Base-by-base conservation (phyloP, 139 green algal genomes). In the Micractinium sp. region DNA sequence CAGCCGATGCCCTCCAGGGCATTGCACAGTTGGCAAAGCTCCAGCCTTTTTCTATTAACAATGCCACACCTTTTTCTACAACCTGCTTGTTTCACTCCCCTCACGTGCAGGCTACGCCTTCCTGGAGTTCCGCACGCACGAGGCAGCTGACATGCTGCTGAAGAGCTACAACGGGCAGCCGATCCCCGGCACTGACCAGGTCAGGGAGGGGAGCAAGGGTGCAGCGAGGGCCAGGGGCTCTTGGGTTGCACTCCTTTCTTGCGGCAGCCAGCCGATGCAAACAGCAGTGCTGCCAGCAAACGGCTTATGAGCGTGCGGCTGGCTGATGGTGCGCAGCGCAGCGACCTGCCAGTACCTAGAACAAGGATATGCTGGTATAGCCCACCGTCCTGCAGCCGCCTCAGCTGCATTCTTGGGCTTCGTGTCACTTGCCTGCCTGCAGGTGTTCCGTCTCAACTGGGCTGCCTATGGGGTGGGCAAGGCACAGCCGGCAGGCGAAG, bases 361-460 rank as follows among this genome's bases (percentile, higher is more conserved):
- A 9, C 5, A 5, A 56, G 47, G 47, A 9, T 5, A 56, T 5
- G 47, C 47, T 9, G 47, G 7, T 56, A 5, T 9, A 56, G 47
- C 47, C 9, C 9, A 9, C 2, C 5, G 1, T 4, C 71, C 20
- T 22, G n/a, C 71, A 27, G 31, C 71, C 39, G 31, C 2, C 71
- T 27, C 5, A 78, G 20, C 29, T 38, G 25, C 19, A 76, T 76
- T 76, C 16, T 33, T 7, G 15, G 69, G 7, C 31, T 76, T 22
- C 69, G 16, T 76, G 16, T 76, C 69, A 13, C n/a, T 9, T 56
- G 47, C 47, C 47, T 56, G 47, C n/a, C 31, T n/a, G 35, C 90
- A 96, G 79, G 86, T 90, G 9, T 98, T 97, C 82, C 87, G 94
- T 20, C 90, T 98, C 33, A 98, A 98, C 85, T 98, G 96, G 96